Evolutionary conservation across 768 basidiomycete species (phyloP).

Genomic region (Hypsizygus marmoreus): DNA sequence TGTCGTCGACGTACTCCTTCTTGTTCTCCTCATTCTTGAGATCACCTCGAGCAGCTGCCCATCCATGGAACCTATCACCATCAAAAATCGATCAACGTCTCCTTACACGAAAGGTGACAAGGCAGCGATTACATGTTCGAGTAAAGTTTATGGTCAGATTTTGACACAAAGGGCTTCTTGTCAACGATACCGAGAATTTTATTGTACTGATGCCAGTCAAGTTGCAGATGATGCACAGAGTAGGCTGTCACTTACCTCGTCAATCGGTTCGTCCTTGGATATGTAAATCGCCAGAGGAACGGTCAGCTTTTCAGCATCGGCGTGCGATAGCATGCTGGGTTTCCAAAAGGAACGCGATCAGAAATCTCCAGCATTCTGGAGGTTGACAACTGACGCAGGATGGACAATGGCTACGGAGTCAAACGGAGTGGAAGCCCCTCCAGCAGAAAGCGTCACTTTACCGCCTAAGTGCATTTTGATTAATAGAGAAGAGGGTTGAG

Average conservation of each 20-base stretch:
- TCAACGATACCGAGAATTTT: conserved; percentile 49
- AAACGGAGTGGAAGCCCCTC: conserved; percentile 42
- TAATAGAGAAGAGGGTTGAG: too few species aligned
- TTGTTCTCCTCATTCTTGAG: conserved; percentile 57
- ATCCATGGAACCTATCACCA: conserved; percentile 56
- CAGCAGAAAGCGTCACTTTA: conserved; percentile 48
- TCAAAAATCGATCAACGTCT: background rate
- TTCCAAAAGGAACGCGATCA: too few species aligned
- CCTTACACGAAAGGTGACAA: conserved; percentile 5
- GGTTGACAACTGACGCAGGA: conserved; percentile 64
- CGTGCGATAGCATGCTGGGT: conserved; percentile 50
- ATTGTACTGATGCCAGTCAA: conserved; percentile 36
- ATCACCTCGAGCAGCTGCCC: conserved; percentile 63
- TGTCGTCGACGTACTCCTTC: conserved; percentile 42
- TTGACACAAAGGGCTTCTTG: conserved; percentile 50
- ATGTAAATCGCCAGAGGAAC: conserved; percentile 59
- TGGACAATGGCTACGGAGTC: conserved; percentile 53
- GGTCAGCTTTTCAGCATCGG: conserved; percentile 51
- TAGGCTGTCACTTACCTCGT: conserved; percentile 42
- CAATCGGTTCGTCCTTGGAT: conserved; percentile 57
- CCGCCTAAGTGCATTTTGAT: too few species aligned
- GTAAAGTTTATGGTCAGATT: conserved; percentile 54
- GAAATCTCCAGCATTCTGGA: too few species aligned
- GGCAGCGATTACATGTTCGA: conserved; percentile 39
- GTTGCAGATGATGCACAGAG: background rate